phyloP scores from a whole-genome alignment of 139 green algal genomes.

The Desmodesmus armatus region DNA sequence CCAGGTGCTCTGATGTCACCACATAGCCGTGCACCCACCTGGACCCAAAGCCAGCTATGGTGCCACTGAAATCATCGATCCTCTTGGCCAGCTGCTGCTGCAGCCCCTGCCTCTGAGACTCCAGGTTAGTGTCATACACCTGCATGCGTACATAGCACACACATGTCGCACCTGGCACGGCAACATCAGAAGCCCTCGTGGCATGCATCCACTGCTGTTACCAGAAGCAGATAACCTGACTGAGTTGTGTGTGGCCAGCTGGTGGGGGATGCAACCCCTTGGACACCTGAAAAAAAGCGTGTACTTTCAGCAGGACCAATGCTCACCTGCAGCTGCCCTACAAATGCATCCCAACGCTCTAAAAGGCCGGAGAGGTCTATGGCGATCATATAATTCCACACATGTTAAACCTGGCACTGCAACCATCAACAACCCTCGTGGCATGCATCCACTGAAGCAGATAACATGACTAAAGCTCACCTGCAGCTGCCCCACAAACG shows the following conservation, averaged over 20 bases:
- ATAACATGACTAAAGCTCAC: constrained; percentile 39
- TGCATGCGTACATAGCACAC: no score
- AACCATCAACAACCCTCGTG: background rate
- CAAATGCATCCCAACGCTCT: constrained; percentile 79
- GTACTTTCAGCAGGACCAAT: no score
- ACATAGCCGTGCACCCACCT: constrained; percentile 17
- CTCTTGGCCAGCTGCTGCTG: constrained; percentile 54
- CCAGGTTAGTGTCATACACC: constrained; percentile 73
- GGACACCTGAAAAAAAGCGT: no score
- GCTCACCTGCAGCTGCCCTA: constrained; percentile 66
- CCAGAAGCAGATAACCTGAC: background rate
- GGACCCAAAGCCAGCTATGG: constrained; percentile 58
- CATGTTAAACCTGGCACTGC: no score
- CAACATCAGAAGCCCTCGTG: background rate
- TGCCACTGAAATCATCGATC: constrained; percentile 73
- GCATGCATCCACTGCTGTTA: background rate
- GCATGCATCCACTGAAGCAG: background rate
- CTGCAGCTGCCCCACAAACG: constrained; percentile 74
- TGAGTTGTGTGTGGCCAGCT: no score
- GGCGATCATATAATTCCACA: no score
- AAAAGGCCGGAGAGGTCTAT: constrained; percentile 74
- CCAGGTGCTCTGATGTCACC: background rate
- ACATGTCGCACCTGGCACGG: no score
- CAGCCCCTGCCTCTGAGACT: constrained; percentile 75
- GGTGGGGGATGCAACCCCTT: no score